Base-by-base conservation (phyloP, 2,329 filamentous ascomycete species). In the Fusarium brevicatenulatum region DNA sequence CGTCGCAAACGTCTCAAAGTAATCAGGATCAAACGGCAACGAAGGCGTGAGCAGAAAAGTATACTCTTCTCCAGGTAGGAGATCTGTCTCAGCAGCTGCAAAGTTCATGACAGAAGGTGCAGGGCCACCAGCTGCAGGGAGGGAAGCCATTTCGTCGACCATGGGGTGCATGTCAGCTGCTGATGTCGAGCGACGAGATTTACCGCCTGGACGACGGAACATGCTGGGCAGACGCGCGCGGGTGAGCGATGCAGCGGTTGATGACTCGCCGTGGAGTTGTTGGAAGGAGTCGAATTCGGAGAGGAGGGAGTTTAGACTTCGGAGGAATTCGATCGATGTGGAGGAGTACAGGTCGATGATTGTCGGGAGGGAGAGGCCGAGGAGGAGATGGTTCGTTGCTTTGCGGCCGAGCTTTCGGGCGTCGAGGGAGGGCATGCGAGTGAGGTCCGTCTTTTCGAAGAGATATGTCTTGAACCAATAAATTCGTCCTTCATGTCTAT, bases 401-500 rank as follows among this genome's bases (percentile, higher is more conserved):
- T 96, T 93, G 66, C 95, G 92, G 70, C 94, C 92, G 54, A 98
- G 90, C 80, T 95, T 96, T 72, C 93, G 91, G 8, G 90, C 85
- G 66, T 97, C 93, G 80, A 97, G 95, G 80, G 94, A 97, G 50
- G 95, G 91, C 85, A 98, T 92, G 78, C 92, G 91, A 57, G 89
- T 85, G 39, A 98, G 87, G 81, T 97, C 94, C 36, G 89, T 82
- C 78, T 94, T 93, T 73, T 95, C 93, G 83, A 97, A 97, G 79
- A 97, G 92, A 68, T 97, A 90, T 0, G 96, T 98, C 83, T 98
- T 98, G 86, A 98, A 98, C 95, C 96, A 98, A 85, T 97, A 98
- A 46, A 97, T 91, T 66, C 94, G 91, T 68, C 95, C 95, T 83
- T 98, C 95, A 80, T 99, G 95, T 34, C 94, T 97, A 46, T 54